phyloP scores from a whole-genome alignment of 2,329 filamentous ascomycete species.

The Cladosporium sp. region DNA sequence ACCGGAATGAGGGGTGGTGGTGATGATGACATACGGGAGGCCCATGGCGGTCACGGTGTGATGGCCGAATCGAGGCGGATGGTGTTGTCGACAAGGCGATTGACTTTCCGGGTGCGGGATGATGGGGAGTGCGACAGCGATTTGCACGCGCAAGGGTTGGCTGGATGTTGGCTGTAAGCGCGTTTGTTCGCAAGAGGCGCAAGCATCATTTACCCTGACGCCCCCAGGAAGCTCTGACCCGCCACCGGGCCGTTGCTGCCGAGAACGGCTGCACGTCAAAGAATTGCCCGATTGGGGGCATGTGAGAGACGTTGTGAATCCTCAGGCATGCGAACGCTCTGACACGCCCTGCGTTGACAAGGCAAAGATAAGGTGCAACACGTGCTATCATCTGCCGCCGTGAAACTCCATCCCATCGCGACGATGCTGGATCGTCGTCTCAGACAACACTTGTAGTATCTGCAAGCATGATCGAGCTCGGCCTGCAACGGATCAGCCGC shows the following conservation, averaged over 20 bases:
- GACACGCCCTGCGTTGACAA: too few relatives aligned
- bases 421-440: neutral
- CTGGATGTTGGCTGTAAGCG: neutral
- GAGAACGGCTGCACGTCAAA: too few relatives aligned
- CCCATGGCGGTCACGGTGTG: slow-evolving; percentile 37
- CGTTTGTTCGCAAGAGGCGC: neutral
- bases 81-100: neutral
- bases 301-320: too few relatives aligned
- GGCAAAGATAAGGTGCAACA: too few relatives aligned
- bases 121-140: slow-evolving; percentile 12
- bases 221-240: neutral
- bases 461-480: slow-evolving; percentile 56
- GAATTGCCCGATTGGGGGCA: too few relatives aligned
- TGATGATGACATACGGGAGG: slow-evolving; percentile 41
- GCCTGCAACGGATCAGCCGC: slow-evolving; percentile 54
- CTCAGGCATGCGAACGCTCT: too few relatives aligned
- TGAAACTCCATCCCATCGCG: neutral
- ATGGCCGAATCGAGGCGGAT: neutral
- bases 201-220: neutral
- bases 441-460: neutral
- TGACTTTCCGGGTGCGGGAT: neutral
- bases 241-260: too few relatives aligned
- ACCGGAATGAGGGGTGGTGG: slow-evolving; percentile 17
- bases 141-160: slow-evolving; percentile 11
- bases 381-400: too few relatives aligned